Evolutionary conservation across 768 basidiomycete species (phyloP), one percentile per base, ranked within the genome.

Genomic region (Dentipellis fragilis): DNA sequence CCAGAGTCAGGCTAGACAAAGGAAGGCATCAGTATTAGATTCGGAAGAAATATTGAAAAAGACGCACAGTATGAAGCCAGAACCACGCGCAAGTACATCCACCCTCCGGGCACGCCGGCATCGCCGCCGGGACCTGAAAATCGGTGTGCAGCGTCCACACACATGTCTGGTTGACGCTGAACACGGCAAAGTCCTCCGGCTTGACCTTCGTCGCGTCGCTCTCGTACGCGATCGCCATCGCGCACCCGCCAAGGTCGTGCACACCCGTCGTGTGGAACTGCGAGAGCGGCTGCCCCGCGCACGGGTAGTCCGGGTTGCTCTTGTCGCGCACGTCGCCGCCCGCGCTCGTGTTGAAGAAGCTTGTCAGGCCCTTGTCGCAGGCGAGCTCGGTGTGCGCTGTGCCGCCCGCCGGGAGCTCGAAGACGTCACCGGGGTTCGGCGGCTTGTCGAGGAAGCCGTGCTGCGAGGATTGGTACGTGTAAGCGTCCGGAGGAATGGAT

Each of bases 41-140:
- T 11, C 22, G 10, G 63, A 60, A 64, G 65, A 40, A 5, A 29
- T 8, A 19, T 37, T n/a, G 19, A 12, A 51, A 0, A 19, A 7
- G 51, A 67, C 48, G 10, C 16, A 49, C 59, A 16, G 57, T 62
- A 58, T 75, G 73, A 9, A 70, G 68, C 75, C 74, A 75, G 65
- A 66, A 65, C 68, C 67, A 75, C 21, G 73, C 68, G 64, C 77
- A 78, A 54, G 68, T 65, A 62, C 77, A 79, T n/a, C 67, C 70
- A 12, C 65, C 74, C 4, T 68, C 54, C 3, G 74, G 73, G 58
- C 77, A 79, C 16, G 68, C 54, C 6, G 77, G 77, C 66, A 79
- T 68, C 8, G 67, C 60, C 2, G 63, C 65, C 5, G 77, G 78
- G 36, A 79, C 66, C n/a, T 66, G 53, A 59, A 76, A 79, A 47